Base-by-base conservation (phyloP, 2,329 filamentous ascomycete genomes). In the Alternaria postmessia region DNA sequence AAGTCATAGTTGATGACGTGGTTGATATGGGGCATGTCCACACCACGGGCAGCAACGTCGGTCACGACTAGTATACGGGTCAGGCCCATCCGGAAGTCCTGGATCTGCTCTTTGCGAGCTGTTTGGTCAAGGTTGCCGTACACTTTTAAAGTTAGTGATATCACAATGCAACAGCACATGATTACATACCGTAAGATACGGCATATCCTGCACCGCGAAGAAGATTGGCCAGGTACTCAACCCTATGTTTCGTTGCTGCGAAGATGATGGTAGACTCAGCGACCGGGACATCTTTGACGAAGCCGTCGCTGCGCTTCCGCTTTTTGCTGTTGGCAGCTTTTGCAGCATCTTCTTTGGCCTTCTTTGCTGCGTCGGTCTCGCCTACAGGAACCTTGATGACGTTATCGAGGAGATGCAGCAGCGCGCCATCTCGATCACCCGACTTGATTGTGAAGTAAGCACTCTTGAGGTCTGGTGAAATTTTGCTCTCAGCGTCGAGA, bases 1-100 rank as follows among this genome's bases (percentile, higher is more conserved):
- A 99, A 99, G 75, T 98, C 94, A 79, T 96, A 99, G 83, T 99
- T 98, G 83, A 99, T 94, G 60, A 99, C 95, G 75, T 99, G 98
- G 57, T 93, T 94, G 36, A 99, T 85, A 47, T 97, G 87, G 0
- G 95, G 95, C 68, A 99, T 97, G 87, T 99, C 95, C 63, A 99
- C 96, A 88, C 95, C 95, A 87, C 95, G 88, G 22, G 95, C 95
- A 14, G 95, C 95, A 54, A 99, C 93, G 76, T 99, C 95, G 1
- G 95, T 99, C 44, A 98, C 94, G 3, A 99, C 94, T 8, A 99
- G 82, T 48, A 99, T 93, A 68, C 97, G 94, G 0, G 92, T 91
- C 65, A 90, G 86, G 7, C 95, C 95, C 24, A 84, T 85, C 60
- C 96, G 86, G 78, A 99, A 99, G 65, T 94, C 90, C 60, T 96